These are phyloP conservation scores for Trametes punicea DNA, from an alignment of 768 basidiomycete species.

Conservation along the genomic window DNA sequence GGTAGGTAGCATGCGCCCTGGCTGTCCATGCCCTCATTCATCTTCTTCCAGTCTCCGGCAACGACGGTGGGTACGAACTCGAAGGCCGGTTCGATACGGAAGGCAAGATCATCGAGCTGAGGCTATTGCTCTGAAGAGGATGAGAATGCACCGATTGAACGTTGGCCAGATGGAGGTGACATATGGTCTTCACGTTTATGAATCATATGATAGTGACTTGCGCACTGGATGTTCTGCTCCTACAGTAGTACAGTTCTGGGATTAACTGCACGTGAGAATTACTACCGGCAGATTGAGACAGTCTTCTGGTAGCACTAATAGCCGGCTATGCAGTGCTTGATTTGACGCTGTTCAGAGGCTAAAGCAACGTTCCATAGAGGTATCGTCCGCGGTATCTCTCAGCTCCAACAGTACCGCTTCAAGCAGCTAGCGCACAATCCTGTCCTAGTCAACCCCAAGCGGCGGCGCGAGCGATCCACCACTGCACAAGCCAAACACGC, in stretches of 20 bases:
- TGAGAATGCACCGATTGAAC: background rate
- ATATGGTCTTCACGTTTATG: no score
- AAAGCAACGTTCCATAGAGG: no score
- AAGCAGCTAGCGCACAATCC: conserved; percentile 29
- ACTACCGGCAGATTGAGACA: no score
- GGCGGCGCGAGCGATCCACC: conserved; percentile 39
- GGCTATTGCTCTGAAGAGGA: background rate
- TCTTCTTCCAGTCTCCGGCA: background rate
- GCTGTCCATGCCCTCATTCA: background rate
- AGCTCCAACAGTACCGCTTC: conserved; percentile 32
- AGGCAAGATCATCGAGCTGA: background rate
- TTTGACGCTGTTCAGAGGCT: no score
- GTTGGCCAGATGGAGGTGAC: no score
- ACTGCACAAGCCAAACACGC: conserved; percentile 70
- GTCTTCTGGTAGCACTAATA: no score
- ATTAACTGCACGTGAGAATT: no score
- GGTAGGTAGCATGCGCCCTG: background rate
- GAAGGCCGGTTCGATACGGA: background rate
- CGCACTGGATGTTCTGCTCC: no score
- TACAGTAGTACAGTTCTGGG: no score
- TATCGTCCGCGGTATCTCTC: background rate
- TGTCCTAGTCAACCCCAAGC: conserved; percentile 15
- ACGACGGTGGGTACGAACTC: background rate
- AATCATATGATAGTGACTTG: no score
- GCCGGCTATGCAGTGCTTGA: no score